Base-by-base conservation (phyloP, 75 land plant species). In the Larix kaempferi region DNA sequence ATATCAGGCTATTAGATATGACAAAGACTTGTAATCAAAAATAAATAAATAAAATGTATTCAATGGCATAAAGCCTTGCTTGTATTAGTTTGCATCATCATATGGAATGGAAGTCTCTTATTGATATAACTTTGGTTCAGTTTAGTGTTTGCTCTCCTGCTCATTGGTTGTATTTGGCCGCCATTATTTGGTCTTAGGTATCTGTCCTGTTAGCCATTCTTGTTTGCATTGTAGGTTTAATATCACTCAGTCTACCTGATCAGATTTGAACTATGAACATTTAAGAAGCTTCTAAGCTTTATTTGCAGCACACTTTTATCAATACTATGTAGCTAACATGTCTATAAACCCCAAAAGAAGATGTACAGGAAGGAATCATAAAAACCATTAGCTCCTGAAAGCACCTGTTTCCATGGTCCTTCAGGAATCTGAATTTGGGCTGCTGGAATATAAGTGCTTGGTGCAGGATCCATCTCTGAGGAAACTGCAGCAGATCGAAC, bases 391-490 rank as follows among this genome's bases (percentile, higher is more conserved):
- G 56, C 57, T 11, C 23, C 10, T 10, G 29, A 49, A 5, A 60
- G 54, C 52, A 95, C 98, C 89, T 91, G 86, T 75, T 89, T 81
- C 98, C 98, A 95, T 21, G 93, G 90, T 4, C 98, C 98, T 13
- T 93, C 90, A 12, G 95, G 89, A 2, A 95, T 86, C 49, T 88
- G 78, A 67, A 93, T 91, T 0, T 93, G 95, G 29, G 98, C 93
- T 13, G 91, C 87, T 26, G 95, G 93, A 16, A 94, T 86, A 55
- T 63, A 86, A 65, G 39, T 65, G 27, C 49, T 78, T 4, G 87
- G 80, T 2, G 86, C 78, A 35, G 81, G 89, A 25, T 78, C 79
- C 23, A 10, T 49, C 54, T 49, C 54, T 10, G 54, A 49, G 12
- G 54, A 49, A 49, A 49, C 12, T 49, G 59, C 73, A n/a, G 29